Evolutionary conservation across 164 flowering plant genomes (phyloP), one percentile per base, ranked within the genome.

Genomic region (Tetracentron sinense): DNA sequence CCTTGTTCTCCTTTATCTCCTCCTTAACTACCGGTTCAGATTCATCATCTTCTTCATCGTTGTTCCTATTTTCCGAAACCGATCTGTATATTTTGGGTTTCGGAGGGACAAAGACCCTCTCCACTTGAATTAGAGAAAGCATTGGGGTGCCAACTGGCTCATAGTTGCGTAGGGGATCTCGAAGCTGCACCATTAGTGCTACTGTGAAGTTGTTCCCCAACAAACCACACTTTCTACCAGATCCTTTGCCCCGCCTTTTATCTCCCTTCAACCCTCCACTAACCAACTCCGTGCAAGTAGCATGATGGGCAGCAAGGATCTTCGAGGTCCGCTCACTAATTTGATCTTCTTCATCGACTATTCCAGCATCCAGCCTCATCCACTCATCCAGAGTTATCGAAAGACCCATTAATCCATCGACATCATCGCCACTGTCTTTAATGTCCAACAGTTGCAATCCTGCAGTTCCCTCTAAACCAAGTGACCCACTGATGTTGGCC

Each of bases 91-190:
- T 80, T 78, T 65, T 89, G 19, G 92, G 92, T 71, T 89, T 92
- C 56, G 94, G 96, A 54, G 90, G 91, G 23, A 87, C 74, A 65
- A 87, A 85, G 15, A 87, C 90, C 77, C 97, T 79, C 78, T 89
- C 93, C 26, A 89, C 96, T 62, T 91, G 97, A 69, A 94, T 77
- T 33, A 94, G 82, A 51, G 97, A 68, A 70, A 94, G 99, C 99
- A 92, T 94, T 55, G 99, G 97, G 14, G 94, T 69, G 29, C 99
- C 97, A 67, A 94, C 99, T 0, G 92, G 87, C 68, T 92, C 97
- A 68, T 85, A 88, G 68, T 94, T 84, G 27, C 97, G 75, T n/a
- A 91, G 42, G 7, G 99, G 99, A 75, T 94, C 97, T 42, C 94
- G 86, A 56, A 94, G 89, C 72, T 94, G 99, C 68, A 92, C 96